Evolutionary conservation across 768 basidiomycete genomes (phyloP).

Genomic region (Pleurotus salmoneostramineus): DNA sequence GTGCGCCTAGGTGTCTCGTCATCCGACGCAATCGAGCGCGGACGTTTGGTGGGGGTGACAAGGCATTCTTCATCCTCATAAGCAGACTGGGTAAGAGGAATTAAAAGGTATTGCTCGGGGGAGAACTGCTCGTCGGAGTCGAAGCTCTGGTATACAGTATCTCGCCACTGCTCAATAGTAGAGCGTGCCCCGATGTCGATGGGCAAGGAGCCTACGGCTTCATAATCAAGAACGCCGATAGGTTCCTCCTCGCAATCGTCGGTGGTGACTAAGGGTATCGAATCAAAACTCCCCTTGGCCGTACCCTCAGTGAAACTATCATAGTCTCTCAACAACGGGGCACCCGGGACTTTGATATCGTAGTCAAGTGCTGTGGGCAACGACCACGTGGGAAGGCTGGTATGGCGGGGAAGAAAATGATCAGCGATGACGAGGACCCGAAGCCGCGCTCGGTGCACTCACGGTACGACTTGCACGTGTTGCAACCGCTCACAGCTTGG

Average conservation of each 20-base stretch:
- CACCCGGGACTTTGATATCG: constrained; percentile 30
- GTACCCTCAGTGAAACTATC: constrained; percentile 63
- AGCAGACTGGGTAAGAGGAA: not conserved
- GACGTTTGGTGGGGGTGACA: constrained; percentile 28
- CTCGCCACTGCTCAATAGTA: constrained; percentile 41
- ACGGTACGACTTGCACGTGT: constrained; percentile 6
- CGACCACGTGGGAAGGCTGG: constrained; percentile 9
- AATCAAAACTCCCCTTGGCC: constrained; percentile 48
- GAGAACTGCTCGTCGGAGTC: constrained; percentile 5
- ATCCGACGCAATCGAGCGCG: constrained; percentile 32
- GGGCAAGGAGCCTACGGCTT: constrained; percentile 27
- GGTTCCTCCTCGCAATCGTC: constrained; percentile 30
- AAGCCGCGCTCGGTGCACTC: not conserved
- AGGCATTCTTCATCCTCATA: constrained; percentile 1
- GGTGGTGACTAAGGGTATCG: constrained; percentile 29
- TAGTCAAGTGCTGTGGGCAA: constrained; percentile 17
- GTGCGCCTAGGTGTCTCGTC: constrained; percentile 22
- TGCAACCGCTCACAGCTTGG: constrained; percentile 13
- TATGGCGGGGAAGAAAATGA: not conserved
- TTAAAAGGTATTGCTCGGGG: not conserved
- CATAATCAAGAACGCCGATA: constrained; percentile 27
- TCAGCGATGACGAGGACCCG: constrained; percentile 5
- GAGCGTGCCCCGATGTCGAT: constrained; percentile 15
- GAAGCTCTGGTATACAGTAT: constrained; percentile 27
- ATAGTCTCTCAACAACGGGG: constrained; percentile 50